Base-by-base conservation (phyloP, 768 basidiomycete genomes). In the Pisolithus orientalis region DNA sequence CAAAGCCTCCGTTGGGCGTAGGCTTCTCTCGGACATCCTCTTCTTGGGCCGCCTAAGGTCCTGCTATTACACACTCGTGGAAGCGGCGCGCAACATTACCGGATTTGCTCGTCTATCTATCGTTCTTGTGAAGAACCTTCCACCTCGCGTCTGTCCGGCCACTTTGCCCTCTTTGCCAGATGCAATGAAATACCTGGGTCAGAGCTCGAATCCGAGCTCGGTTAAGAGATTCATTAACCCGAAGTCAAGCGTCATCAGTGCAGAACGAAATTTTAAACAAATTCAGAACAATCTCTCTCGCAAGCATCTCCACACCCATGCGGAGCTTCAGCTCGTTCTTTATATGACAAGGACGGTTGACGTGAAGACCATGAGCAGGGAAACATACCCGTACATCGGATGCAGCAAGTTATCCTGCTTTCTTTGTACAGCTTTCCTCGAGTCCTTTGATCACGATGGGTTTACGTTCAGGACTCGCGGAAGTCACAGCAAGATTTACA, bases 351-450 rank as follows among this genome's bases (percentile, higher is more conserved):
- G 31, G 25, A 31, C 39, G 5, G 32, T 10, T 16, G 29, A 24
- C 6, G 16, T 40, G 3, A n/a, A 25, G 6, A 29, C 17, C 40
- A 21, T 40, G 27, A 31, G 14, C 13, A 29, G 38, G 14, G 49
- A 50, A 24, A 42, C 43, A 14, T 50, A 29, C 17, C 49, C 49
- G 16, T 50, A 50, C 40, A 40, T 50, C n/a, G 49, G 49, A 32
- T 50, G 49, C 27, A 50, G 49, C 40, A 50, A 50, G 28, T 32
- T 50, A n/a, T 42, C 39, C n/a, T 50, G 49, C 25, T 50, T 50
- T 40, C 49, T 50, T 5, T 50, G 49, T 29, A 21, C 39, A 28
- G 24, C 39, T 50, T 50, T 50, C 29, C 39, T 50, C 13, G 28
- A 50, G 39, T 50, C 29, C 8, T 50, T 42, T 50, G 40, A 32